Conservation (phyloP, 176 grass and related monocot genomes). For the Pontederia crassipes region DNA sequence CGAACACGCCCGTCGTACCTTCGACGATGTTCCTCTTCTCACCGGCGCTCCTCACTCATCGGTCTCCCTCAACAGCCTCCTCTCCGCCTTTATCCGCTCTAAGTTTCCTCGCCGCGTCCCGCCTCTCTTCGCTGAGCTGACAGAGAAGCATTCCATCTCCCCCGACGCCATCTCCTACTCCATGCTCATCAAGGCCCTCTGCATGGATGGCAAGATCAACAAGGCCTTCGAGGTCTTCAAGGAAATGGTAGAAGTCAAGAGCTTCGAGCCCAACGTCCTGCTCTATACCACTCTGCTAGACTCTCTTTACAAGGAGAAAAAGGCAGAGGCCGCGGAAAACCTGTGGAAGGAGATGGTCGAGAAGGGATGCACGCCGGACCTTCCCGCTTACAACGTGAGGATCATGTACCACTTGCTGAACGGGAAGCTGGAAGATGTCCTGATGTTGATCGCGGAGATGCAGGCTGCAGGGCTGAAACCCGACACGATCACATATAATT, state of each 20-base stretch:
- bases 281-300: conserved; percentile 52
- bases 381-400: conserved; percentile 53
- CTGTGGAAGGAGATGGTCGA: conserved; percentile 68
- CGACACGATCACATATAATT: conserved; percentile 55
- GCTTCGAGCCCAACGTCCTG: conserved; percentile 36
- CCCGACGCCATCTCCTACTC: conserved; percentile 49
- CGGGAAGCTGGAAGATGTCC: conserved; percentile 35
- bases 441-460: conserved; percentile 41
- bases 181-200: conserved; percentile 51
- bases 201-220: conserved; percentile 19
- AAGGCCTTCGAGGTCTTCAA: conserved; percentile 40
- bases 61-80: conserved; percentile 59
- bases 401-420: conserved; percentile 4
- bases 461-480: conserved; percentile 40
- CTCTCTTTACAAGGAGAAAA: conserved; percentile 48
- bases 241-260: conserved; percentile 38
- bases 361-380: conserved; percentile 40
- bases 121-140: conserved; percentile 39
- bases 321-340: conserved; percentile 29
- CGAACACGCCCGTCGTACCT: conserved; percentile 38
- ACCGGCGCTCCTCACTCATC: conserved; percentile 24
- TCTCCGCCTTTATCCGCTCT: conserved; percentile 49
- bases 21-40: conserved; percentile 24
- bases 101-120: conserved; percentile 30
- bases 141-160: conserved; percentile 42